Evolutionary conservation across 768 basidiomycete genomes (phyloP), one percentile per base, ranked within the genome.

Genomic region (Leccinum imitatum): DNA sequence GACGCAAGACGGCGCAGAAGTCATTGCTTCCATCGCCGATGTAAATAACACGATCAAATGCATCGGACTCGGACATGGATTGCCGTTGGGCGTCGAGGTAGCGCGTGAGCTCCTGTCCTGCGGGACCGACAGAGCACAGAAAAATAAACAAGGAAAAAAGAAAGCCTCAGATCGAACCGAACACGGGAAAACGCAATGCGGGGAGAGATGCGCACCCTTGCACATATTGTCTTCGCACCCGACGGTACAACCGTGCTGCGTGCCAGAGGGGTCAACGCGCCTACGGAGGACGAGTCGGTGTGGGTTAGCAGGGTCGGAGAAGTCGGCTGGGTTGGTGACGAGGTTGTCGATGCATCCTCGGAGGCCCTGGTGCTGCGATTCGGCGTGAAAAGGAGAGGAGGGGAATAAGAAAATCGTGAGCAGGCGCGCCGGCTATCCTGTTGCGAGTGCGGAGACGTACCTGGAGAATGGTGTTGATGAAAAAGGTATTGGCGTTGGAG

Each of bases 181-280:
- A 50, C 10, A 23, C 13, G 11, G 46, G 25, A 4, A 19, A n/a
- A 27, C 37, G 6, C 6, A 19, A 21, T 4, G 51, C 6, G 51
- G 31, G 23, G n/a, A 21, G 15, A 19, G 11, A 59, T 53, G 37
- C 23, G 50, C 19, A 87, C 93, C 93, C 80, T 99, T 99, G 81
- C 97, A 99, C 95, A 99, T 97, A 79, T 99, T 98, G 14, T 88
- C 84, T 58, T 87, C 87, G 78, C 97, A 99, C 6, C 96, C 96
- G 54, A 96, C 82, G 48, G 78, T 78, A 76, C 97, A 99, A 7
- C 69, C 71, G 73, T 98, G 97, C 60, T 93, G 93, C 2, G 86
- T 86, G 1, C 85, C 91, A 21, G 76, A 65, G 11, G 92, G 91
- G 60, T 88, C 89, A 47, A 98, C 79, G 48, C 89, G 82, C 14